Conservation (phyloP, 2,329 filamentous ascomycete species). For the Pseudogymnoascus verrucosus region DNA sequence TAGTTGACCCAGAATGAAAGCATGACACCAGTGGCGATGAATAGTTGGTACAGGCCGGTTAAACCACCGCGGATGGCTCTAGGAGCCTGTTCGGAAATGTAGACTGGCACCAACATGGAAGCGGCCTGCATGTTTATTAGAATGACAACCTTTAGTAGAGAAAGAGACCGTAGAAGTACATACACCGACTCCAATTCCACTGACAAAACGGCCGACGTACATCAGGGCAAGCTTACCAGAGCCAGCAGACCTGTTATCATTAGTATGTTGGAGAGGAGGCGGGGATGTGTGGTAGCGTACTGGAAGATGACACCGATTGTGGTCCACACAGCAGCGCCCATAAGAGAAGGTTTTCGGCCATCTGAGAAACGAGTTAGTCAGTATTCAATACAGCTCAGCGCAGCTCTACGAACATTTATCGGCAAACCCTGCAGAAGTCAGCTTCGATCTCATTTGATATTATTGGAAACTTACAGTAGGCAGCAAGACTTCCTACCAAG, state of each 20-base stretch:
- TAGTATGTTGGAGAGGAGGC: neutral
- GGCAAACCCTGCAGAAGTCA: slow-evolving; percentile 20
- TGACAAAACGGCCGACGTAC: slow-evolving; percentile 55
- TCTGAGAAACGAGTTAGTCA: slow-evolving; percentile 3
- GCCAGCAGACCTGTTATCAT: slow-evolving; percentile 34
- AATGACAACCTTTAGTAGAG: slow-evolving; percentile 47
- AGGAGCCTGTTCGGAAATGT: slow-evolving; percentile 43
- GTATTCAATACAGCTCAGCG: neutral
- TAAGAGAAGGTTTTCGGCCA: slow-evolving; percentile 34
- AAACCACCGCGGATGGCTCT: slow-evolving; percentile 43
- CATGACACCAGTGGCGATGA: slow-evolving; percentile 34
- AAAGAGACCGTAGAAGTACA: slow-evolving; percentile 27
- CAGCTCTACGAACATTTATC: slow-evolving; percentile 23
- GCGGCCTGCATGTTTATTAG: slow-evolving; percentile 38
- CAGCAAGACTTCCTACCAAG: slow-evolving; percentile 54
- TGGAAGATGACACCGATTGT: slow-evolving; percentile 58
- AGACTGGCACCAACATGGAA: slow-evolving; percentile 34
- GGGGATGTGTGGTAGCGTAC: slow-evolving; percentile 18
- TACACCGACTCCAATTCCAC: slow-evolving; percentile 35
- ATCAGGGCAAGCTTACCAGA: slow-evolving; percentile 52
- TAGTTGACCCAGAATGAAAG: slow-evolving; percentile 46
- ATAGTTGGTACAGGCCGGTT: slow-evolving; percentile 43
- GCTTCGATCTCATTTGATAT: neutral
- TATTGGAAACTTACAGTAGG: slow-evolving; percentile 19
- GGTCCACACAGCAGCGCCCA: slow-evolving; percentile 49